phyloP scores from a whole-genome alignment of 2,329 filamentous ascomycete species.

The Scytalidium lignicola region DNA sequence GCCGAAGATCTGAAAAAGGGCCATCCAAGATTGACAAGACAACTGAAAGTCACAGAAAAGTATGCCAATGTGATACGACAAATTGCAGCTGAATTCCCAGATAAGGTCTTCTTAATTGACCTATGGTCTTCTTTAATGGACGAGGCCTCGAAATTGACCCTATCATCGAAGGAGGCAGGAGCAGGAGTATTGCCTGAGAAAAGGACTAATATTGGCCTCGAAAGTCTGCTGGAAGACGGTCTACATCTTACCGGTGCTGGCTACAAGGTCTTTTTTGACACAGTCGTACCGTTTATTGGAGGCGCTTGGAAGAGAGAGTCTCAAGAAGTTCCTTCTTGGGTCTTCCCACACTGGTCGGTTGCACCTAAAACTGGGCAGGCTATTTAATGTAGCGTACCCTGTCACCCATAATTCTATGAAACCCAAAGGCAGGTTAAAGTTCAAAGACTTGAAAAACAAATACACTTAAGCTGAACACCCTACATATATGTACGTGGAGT shows the following conservation, averaged over 20 bases:
- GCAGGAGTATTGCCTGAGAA: neutral
- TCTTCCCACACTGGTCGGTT: conserved; percentile 22
- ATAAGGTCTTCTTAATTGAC: conserved; percentile 61
- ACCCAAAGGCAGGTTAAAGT: no score
- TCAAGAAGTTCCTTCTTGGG: conserved; percentile 13
- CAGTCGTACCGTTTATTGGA: conserved; percentile 18
- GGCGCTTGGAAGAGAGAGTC: conserved; percentile 17
- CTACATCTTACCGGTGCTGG: conserved; percentile 25
- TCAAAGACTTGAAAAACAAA: no score
- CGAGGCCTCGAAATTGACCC: conserved; percentile 55
- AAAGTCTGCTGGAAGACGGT: conserved; percentile 21
- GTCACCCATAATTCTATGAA: no score
- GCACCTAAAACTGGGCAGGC: conserved; percentile 10
- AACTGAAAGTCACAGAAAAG: conserved; percentile 53
- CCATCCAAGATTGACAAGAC: conserved; percentile 41
- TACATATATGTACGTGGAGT: no score
- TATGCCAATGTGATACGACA: conserved; percentile 59
- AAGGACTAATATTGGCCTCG: conserved; percentile 5
- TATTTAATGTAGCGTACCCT: neutral
- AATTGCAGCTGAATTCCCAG: conserved; percentile 28
- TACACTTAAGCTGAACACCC: no score
- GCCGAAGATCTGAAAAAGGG: conserved; percentile 24
- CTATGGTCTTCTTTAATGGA: conserved; percentile 76
- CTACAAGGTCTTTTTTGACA: conserved; percentile 23
- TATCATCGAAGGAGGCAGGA: conserved; percentile 42